Evolutionary conservation across 164 flowering plant species (phyloP).

Genomic region (Sextonia rubra): DNA sequence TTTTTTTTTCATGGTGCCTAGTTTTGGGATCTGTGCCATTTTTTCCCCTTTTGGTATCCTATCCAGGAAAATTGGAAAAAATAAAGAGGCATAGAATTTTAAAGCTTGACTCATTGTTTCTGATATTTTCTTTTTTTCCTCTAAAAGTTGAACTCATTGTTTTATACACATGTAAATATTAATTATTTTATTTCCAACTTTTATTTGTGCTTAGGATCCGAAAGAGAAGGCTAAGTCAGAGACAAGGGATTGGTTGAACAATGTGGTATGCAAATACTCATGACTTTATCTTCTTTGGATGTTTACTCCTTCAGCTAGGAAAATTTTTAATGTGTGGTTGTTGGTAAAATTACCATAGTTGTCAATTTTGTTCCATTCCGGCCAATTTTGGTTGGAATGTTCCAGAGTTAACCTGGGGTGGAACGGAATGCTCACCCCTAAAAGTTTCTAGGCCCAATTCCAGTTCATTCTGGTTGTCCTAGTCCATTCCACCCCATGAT

Average conservation of each 20-base stretch:
- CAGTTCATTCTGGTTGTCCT: not conserved
- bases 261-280: conserved; percentile 57
- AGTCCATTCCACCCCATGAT: too few species aligned
- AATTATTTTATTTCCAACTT: conserved; percentile 1
- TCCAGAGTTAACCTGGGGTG: too few species aligned
- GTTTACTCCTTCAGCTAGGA: too few species aligned
- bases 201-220: conserved; percentile 61
- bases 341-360: too few species aligned
- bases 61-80: not conserved
- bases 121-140: not conserved
- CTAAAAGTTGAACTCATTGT: not conserved
- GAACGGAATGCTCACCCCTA: too few species aligned
- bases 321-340: too few species aligned
- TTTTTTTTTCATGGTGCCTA: not conserved
- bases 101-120: not conserved
- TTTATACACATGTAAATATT: not conserved
- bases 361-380: too few species aligned
- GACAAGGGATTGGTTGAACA: conserved; percentile 98
- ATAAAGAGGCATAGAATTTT: not conserved
- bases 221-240: conserved; percentile 97
- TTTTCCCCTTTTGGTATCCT: not conserved
- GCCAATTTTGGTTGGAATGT: too few species aligned
- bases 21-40: not conserved
- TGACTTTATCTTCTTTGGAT: not conserved
- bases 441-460: not conserved